A percentile compares a stretch with the other conserved stretches of the same genome.
Conservation (phyloP, 257 asterid species). For the Nicotiana paniculata region DNA sequence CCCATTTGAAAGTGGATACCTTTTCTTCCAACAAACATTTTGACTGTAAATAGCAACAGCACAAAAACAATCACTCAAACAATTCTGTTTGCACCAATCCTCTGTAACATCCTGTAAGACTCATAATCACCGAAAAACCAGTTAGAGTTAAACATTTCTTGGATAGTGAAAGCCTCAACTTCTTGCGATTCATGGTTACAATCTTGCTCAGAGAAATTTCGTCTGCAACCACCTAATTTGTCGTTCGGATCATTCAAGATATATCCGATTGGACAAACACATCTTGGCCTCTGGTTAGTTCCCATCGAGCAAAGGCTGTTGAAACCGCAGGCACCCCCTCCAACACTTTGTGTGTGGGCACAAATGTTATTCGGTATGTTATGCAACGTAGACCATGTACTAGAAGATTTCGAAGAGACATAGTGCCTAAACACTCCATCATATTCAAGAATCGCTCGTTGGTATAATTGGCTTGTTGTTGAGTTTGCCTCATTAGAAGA, state of each 20-base stretch:
- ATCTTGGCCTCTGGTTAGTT: conserved; percentile 23
- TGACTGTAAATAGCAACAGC: conserved; percentile 28
- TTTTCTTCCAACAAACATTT: conserved; percentile 59
- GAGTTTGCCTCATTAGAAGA: conserved; percentile 8
- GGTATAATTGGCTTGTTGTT: conserved; percentile 21
- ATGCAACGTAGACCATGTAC: conserved; percentile 22
- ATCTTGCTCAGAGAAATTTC: conserved; percentile 30
- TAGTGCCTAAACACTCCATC: conserved; percentile 44
- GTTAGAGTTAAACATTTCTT: conserved; percentile 4
- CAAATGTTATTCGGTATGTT: conserved; percentile 42
- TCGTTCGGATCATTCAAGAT: conserved; percentile 32
- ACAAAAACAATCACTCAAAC: conserved; percentile 50
- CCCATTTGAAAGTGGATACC: conserved; percentile 59
- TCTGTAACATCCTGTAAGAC: conserved; percentile 23
- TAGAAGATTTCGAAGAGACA: conserved; percentile 28
- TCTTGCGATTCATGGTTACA: conserved; percentile 1
- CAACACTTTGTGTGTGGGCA: background rate
- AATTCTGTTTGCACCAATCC: conserved; percentile 27
- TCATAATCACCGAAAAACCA: conserved; percentile 11
- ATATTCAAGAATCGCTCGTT: conserved; percentile 31
- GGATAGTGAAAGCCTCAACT: background rate
- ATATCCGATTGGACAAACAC: conserved; percentile 40
- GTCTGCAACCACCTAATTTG: conserved; percentile 31
- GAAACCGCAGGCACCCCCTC: conserved; percentile 71
- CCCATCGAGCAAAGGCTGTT: conserved; percentile 40